Conservation (phyloP, 805 yeast genomes). For the Hanseniaspora vineae region DNA sequence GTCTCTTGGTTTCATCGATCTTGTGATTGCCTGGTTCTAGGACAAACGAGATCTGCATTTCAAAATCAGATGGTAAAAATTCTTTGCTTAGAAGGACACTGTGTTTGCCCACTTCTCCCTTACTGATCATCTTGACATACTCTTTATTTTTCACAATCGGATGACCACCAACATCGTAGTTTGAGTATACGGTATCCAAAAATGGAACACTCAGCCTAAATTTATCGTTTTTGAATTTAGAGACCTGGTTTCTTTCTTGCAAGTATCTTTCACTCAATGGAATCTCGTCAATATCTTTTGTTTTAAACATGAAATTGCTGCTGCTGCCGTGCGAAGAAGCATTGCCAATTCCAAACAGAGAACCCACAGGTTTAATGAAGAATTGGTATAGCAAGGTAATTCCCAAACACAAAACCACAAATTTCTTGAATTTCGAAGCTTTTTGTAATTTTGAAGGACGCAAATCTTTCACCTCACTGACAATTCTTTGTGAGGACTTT, state of each 20-base stretch:
- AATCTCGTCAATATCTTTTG: constrained; percentile 2
- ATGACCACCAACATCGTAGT: constrained; percentile 3
- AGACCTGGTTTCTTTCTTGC: neutral
- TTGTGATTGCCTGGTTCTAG: constrained; percentile 5
- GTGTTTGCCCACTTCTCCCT: constrained; percentile 5
- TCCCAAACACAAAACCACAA: neutral
- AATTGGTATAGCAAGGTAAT: constrained; percentile 1
- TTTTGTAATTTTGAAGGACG: constrained; percentile 2
- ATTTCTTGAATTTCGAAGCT: neutral
- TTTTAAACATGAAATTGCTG: neutral
- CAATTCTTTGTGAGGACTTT: constrained; percentile 4
- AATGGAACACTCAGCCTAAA: constrained; percentile 4
- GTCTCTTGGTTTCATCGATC: constrained; percentile 3
- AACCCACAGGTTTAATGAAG: neutral
- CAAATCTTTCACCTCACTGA: constrained; percentile 3
- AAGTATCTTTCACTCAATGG: neutral
- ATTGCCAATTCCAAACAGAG: neutral
- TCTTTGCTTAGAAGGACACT: constrained; percentile 4
- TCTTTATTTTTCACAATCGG: constrained; percentile 6
- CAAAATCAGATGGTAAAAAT: constrained; percentile 5
- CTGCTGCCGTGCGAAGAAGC: too few relatives aligned
- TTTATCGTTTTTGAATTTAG: constrained; percentile 5
- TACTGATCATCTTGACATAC: constrained; percentile 3
- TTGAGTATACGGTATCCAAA: constrained; percentile 4
- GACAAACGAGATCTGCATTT: constrained; percentile 4